A percentile compares a stretch with the other conserved stretches of the same genome.
phyloP scores from a whole-genome alignment of 2,329 filamentous ascomycete species.

The Cladobotryum protrusum region DNA sequence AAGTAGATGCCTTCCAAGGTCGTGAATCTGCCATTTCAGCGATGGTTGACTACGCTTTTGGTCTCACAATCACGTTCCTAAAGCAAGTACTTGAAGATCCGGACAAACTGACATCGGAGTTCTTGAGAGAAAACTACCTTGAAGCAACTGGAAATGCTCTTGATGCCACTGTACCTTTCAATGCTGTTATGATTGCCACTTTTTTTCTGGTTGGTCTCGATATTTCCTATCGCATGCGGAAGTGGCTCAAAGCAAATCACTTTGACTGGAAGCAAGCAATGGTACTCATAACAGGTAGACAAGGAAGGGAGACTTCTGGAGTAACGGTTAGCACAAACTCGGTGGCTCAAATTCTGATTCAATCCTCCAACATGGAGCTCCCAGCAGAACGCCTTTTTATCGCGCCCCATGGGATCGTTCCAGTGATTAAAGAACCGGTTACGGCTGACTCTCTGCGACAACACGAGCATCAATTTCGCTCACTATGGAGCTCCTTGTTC shows the following conservation, averaged over 20 bases:
- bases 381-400: slow-evolving; percentile 2
- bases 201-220: slow-evolving; percentile 6
- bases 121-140: slow-evolving; percentile 3
- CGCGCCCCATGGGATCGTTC: slow-evolving; percentile 2
- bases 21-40: slow-evolving; percentile 1
- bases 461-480: neutral
- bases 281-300: slow-evolving; percentile 2
- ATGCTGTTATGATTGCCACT: slow-evolving; percentile 7
- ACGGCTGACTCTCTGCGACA: neutral
- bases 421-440: neutral
- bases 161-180: slow-evolving; percentile 1
- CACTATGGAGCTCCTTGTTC: neutral
- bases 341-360: slow-evolving; percentile 2
- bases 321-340: slow-evolving; percentile 2
- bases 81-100: neutral
- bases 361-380: slow-evolving; percentile 1
- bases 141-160: slow-evolving; percentile 1
- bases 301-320: slow-evolving; percentile 1
- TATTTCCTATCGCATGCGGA: neutral
- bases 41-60: slow-evolving; percentile 1
- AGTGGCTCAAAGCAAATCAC: neutral
- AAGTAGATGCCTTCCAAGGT: neutral
- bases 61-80: neutral
- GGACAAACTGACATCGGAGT: slow-evolving; percentile 1
- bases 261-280: slow-evolving; percentile 3